These are phyloP conservation scores for rapeseed (Brassica napus) DNA, from an alignment of 345 rosid species.

Conservation along the genomic window Da-Ae NC_063436.1:18791001-18791500, in stretches of 20 bases:
- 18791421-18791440: not conserved
- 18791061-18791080: slow-evolving; percentile 87
- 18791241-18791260: slow-evolving; percentile 85
- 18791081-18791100: slow-evolving; percentile 94
- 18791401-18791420: not conserved
- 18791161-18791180: slow-evolving; percentile 94
- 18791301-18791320: slow-evolving; percentile 79
- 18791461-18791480: not conserved
- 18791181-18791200: slow-evolving; percentile 80
- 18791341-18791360: slow-evolving; percentile 87
- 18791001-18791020: slow-evolving; percentile 93
- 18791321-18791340: slow-evolving; percentile 88
- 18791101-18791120: slow-evolving; percentile 83
- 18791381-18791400: slow-evolving; percentile 75
- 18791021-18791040: slow-evolving; percentile 88
- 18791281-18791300: slow-evolving; percentile 76
- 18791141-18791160: slow-evolving; percentile 85
- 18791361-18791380: slow-evolving; percentile 90
- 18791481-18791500: not conserved
- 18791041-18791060: slow-evolving; percentile 97
- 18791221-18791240: slow-evolving; percentile 88
- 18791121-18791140: slow-evolving; percentile 73
- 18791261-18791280: slow-evolving; percentile 84
- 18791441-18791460: not conserved
- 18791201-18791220: slow-evolving; percentile 67